Base-by-base conservation (phyloP, 164 flowering plant genomes). In the Houttuynia cordata region DNA sequence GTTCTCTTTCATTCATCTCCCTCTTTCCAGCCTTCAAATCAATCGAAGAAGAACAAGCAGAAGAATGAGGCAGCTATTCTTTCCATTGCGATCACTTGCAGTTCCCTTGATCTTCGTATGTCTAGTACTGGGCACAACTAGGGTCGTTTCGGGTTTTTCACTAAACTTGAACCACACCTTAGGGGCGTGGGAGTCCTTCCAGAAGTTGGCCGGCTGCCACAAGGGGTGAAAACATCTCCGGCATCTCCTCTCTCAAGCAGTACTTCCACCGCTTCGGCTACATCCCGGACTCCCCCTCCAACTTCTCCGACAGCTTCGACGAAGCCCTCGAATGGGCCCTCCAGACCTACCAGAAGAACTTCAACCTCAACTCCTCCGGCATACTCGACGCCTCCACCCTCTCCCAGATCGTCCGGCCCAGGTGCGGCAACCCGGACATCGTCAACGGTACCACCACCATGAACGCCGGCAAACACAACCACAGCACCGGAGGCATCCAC, bases 241-340 rank as follows among this genome's bases (percentile, higher is more conserved):
- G 79, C 59, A 83, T 86, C 70, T 71, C 78, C 14, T 74, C 72
- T 58, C 84, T 86, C 56, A 86, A 84, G 62, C 57, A 65, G 17
- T 86, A 84, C 77, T 72, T 83, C 61, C 64, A 71, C 20, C 74
- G 68, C 1, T 86, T 82, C 79, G 88, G 92, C 0, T 86, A 86
- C 73, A 72, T 85, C 45, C 50, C 76, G 9, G 19, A 41, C 12
- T 25, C 73, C 21, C 60, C 25, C 30, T 59, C 79, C 57, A 81
- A 86, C 61, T 53, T 24, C 20, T 81, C 81, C 74, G 93, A 86
- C 59, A 53, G 57, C 10, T 41, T 84, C 74, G 93, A 86, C 59
- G 60, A 59, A 8, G 34, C 63, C 6, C 59, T 86, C 51, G 75
- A 80, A 52, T 52, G 74, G 12, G 94, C 94, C 42, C 59, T 87